Evolutionary conservation across 1,284 basidiomycete genomes (phyloP), one percentile per base, ranked within the genome.

Genomic region (Fomitopsis palustris): DNA sequence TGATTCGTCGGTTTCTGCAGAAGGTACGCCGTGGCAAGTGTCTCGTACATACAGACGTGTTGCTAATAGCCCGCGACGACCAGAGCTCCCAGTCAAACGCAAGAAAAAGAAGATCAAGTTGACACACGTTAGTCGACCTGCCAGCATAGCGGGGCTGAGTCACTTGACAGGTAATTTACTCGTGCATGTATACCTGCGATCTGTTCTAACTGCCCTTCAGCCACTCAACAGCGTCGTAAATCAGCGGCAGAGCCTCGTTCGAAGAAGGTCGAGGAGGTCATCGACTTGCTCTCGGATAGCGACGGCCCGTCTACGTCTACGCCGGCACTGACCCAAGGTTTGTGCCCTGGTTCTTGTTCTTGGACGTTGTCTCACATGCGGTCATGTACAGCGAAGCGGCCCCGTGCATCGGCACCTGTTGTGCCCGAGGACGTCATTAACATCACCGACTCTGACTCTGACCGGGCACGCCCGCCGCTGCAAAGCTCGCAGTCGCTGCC

Each of bases 71-170:
- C 23, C 23, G 21, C 31, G 17, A 27, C 37, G 33, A 33, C 21
- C 16, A 49, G 55, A 35, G 42, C n/a, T 56, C 33, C 42, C 55
- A 10, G 16, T 4, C 21, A 37, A 14, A n/a, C 43, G 38, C 37
- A 57, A 57, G 35, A 57, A 53, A 23, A 57, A 57, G 49, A 57
- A 57, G 29, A 39, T 37, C n/a, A 57, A 57, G 56, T 23, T 57
- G 31, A 31, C 23, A 33, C 33, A 49, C 23, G 35, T 9, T 8
- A 21, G 25, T 6, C 16, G 37, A 38, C 21, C 21, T 4, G 43
- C 25, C 9, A 21, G 35, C 9, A 14, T 49, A 43, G 35, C 16
- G 12, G 29, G 17, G 19, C 17, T 14, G 6, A 47, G 23, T n/a
- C 8, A 12, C 14, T 23, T 52, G 49, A 42, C 53, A 54, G 37